Evolutionary conservation across 306 rosid species (phyloP).

Genomic region (Malus asiatica): DNA sequence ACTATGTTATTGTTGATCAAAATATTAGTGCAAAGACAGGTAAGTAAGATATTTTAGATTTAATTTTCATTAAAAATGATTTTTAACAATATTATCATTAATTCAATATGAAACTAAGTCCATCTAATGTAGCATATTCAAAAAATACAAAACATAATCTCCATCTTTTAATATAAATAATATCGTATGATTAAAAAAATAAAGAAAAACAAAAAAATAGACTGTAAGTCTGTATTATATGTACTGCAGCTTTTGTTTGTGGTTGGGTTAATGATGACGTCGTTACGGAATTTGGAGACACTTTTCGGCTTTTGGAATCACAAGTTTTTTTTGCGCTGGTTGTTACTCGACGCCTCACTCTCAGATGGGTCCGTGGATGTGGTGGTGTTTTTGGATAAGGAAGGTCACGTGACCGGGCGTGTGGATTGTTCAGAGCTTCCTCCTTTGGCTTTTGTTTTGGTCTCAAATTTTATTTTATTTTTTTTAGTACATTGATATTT

Average conservation of each 20-base stretch:
- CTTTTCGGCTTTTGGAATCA: conserved; percentile 33
- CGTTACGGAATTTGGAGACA: conserved; percentile 23
- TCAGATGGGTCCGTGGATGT: conserved; percentile 7
- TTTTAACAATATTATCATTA: no score
- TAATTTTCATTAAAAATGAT: no score
- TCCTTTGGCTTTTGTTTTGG: neutral
- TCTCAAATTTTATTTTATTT: no score
- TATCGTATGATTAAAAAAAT: no score
- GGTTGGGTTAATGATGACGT: neutral
- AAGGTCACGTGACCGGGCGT: conserved; percentile 25
- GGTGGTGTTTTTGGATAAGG: conserved; percentile 11
- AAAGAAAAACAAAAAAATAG: neutral
- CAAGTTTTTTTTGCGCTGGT: conserved; percentile 43
- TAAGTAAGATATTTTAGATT: no score
- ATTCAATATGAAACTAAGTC: fast-evolving
- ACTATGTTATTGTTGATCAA: no score
- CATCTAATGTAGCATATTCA: no score
- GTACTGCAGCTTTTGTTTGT: neutral
- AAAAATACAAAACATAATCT: no score
- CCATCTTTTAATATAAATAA: no score
- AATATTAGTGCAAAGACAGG: no score
- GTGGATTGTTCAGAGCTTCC: neutral
- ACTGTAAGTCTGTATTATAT: neutral
- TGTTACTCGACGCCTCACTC: conserved; percentile 50
- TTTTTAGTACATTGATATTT: no score